Evolutionary conservation across 305 asterid species (phyloP).

Genomic region (Withania somnifera): DNA sequence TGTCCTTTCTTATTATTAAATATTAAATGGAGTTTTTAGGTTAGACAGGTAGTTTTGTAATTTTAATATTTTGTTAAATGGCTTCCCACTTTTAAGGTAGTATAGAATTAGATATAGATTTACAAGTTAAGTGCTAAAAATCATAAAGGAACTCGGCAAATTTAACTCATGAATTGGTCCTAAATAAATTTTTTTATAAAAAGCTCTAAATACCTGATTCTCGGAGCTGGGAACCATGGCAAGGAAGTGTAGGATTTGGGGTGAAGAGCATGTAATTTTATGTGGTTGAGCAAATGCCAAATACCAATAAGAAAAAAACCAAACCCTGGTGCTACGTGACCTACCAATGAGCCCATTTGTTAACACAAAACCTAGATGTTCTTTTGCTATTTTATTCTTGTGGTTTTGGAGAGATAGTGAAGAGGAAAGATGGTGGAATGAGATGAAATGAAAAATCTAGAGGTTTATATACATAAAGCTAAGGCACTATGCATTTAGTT

Average conservation of each 20-base stretch:
- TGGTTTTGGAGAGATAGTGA: neutral
- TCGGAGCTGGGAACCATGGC: slow-evolving; percentile 10
- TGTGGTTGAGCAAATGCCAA: slow-evolving; percentile 14
- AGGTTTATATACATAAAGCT: neutral
- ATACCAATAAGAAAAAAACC: slow-evolving; percentile 12
- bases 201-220: slow-evolving; percentile 3
- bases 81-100: no score
- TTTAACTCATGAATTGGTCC: neutral
- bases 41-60: no score
- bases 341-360: slow-evolving; percentile 11
- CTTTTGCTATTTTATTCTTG: neutral
- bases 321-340: slow-evolving; percentile 11
- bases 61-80: no score
- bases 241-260: slow-evolving; percentile 10
- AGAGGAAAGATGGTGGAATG: neutral
- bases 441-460: neutral
- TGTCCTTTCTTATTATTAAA: no score
- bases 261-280: slow-evolving; percentile 7
- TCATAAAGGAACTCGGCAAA: neutral
- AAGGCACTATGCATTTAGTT: neutral
- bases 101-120: no score
- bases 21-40: no score
- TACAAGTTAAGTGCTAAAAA: neutral
- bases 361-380: neutral
- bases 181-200: no score